Percentiles rank a stretch among this genome's conserved stretches.
These are phyloP conservation scores for Rubia yunnanensis DNA, from an alignment of 257 asterid species.

Conservation along the genomic window DNA sequence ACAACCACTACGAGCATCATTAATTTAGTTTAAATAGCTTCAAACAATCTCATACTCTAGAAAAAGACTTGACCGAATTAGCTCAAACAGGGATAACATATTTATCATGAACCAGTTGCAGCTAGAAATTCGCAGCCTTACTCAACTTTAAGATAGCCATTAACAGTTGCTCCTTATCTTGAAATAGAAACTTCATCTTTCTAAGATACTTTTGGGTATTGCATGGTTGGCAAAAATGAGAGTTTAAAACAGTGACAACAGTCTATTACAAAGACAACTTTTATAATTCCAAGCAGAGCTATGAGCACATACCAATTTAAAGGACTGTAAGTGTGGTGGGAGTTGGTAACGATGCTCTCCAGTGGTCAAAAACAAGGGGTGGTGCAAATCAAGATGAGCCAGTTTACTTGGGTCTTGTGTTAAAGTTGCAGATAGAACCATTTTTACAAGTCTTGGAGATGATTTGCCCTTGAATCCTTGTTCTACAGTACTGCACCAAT, in stretches of 20 bases:
- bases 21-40: not conserved
- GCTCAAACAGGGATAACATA: too few relatives aligned
- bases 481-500: constrained; percentile 59
- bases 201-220: not conserved
- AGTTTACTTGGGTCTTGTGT: constrained; percentile 97
- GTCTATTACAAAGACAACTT: not conserved
- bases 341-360: constrained; percentile 71
- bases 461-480: constrained; percentile 70
- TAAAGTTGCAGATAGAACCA: constrained; percentile 86
- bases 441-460: constrained; percentile 70
- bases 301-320: constrained; percentile 56
- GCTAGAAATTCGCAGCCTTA: not conserved
- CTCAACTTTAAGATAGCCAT: not conserved
- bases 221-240: not conserved
- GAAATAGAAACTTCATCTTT: too few relatives aligned
- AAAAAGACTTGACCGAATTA: not conserved
- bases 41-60: not conserved
- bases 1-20: not conserved
- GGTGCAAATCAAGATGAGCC: constrained; percentile 78
- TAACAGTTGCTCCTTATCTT: too few relatives aligned
- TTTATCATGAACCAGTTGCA: not conserved
- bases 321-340: constrained; percentile 66
- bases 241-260: not conserved
- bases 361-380: constrained; percentile 70
- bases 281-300: constrained; percentile 1